Evolutionary conservation across 139 green algal genomes (phyloP).

Genomic region (Spirogloea muscicola): DNA sequence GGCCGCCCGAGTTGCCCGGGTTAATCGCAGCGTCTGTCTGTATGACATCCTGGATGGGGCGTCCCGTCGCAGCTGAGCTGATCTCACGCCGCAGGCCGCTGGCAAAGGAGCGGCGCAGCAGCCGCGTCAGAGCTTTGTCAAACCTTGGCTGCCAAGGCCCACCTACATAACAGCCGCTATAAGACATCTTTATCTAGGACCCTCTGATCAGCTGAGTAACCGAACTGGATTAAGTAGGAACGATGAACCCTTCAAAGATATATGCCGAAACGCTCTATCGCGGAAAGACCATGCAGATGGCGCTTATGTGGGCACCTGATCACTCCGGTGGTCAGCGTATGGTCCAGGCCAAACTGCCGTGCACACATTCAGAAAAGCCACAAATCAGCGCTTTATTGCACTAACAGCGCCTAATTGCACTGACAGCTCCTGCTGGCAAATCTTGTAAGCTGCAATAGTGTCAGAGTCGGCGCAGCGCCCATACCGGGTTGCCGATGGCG

Average conservation of each 20-base stretch:
- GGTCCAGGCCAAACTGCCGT: slow-evolving; percentile 32
- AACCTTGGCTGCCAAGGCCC: too few relatives aligned
- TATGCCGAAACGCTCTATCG: too few relatives aligned
- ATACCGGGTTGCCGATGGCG: slow-evolving; percentile 60
- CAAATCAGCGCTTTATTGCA: background rate
- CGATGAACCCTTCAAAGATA: too few relatives aligned
- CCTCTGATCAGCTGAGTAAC: too few relatives aligned
- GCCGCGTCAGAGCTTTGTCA: too few relatives aligned
- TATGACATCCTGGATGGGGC: slow-evolving; percentile 76
- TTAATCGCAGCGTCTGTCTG: slow-evolving; percentile 65
- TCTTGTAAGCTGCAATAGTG: background rate
- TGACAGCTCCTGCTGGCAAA: too few relatives aligned
- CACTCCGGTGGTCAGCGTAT: slow-evolving; percentile 36
- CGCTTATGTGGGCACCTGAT: slow-evolving; percentile 36
- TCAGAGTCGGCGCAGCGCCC: background rate
- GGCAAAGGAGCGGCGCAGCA: too few relatives aligned
- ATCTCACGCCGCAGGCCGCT: slow-evolving; percentile 55
- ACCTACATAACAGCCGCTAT: too few relatives aligned
- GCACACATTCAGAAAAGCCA: background rate
- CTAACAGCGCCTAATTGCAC: too few relatives aligned
- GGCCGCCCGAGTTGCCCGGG: slow-evolving; percentile 58
- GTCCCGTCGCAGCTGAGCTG: slow-evolving; percentile 61
- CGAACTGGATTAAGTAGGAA: too few relatives aligned
- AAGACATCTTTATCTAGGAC: too few relatives aligned
- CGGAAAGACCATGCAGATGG: too few relatives aligned